Percentiles rank a stretch among this genome's conserved stretches.
phyloP scores from a whole-genome alignment of 2,329 filamentous ascomycete genomes.

The Tolypocladium ovalisporum region DNA sequence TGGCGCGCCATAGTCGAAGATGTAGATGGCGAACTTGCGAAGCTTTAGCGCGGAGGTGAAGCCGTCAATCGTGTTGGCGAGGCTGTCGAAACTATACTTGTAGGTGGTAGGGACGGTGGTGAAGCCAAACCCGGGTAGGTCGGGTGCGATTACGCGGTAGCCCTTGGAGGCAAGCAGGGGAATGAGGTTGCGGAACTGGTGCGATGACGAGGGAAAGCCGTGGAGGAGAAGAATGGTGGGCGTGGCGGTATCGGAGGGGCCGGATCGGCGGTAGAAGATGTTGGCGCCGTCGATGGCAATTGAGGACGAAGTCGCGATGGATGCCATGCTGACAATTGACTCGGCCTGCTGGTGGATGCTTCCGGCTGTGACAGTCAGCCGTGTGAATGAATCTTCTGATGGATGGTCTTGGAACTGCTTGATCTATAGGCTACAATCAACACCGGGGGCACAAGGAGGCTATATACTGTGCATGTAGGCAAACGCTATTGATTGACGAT shows the following conservation, averaged over 20 bases:
- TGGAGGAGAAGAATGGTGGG: slow-evolving; percentile 31
- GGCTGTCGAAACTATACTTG: slow-evolving; percentile 41
- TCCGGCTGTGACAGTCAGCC: background rate
- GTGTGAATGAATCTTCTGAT: background rate
- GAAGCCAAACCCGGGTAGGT: slow-evolving; percentile 50
- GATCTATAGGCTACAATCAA: background rate
- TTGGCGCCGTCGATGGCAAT: slow-evolving; percentile 21
- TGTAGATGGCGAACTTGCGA: slow-evolving; percentile 40
- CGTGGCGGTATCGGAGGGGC: slow-evolving; percentile 8
- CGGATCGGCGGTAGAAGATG: slow-evolving; percentile 29
- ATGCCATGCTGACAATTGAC: background rate
- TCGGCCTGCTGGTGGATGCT: background rate
- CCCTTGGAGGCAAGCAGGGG: slow-evolving; percentile 23
- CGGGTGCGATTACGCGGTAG: slow-evolving; percentile 40
- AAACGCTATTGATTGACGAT: background rate
- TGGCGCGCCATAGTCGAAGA: slow-evolving; percentile 54
- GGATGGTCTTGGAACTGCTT: background rate
- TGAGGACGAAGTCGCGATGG: background rate
- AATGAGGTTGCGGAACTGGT: slow-evolving; percentile 33
- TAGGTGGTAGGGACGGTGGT: slow-evolving; percentile 36
- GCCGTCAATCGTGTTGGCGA: slow-evolving; percentile 33
- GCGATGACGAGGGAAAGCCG: slow-evolving; percentile 32
- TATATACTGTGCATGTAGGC: too few relatives aligned
- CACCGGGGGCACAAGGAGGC: background rate
- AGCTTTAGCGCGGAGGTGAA: slow-evolving; percentile 38